A percentile compares a stretch with the other conserved stretches of the same genome.
phyloP scores from a whole-genome alignment of 2,329 filamentous ascomycete genomes.

The Cercospora sp. region DNA sequence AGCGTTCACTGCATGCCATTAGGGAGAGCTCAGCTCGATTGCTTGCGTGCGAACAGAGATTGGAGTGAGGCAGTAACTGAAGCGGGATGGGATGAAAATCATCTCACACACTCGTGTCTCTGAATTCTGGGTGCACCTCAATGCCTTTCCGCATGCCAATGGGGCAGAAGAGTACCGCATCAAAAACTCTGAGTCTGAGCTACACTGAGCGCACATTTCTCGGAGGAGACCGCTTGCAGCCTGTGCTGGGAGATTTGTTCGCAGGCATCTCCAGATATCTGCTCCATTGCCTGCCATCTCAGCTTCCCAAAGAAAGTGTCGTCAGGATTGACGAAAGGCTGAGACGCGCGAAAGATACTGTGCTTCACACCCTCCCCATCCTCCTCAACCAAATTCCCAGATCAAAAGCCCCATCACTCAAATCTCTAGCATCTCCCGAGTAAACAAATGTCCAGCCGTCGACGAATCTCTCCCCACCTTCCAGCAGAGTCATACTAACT shows the following conservation, averaged over 20 bases:
- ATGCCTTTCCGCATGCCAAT: background rate
- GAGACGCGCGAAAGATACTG: background rate
- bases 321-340: background rate
- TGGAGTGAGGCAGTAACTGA: background rate
- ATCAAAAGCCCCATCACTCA: conserved; percentile 17
- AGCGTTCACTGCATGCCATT: background rate
- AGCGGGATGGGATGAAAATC: background rate
- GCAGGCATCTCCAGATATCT: background rate
- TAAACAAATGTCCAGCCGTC: conserved; percentile 16
- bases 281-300: background rate
- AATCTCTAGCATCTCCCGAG: conserved; percentile 9
- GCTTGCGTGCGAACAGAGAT: background rate
- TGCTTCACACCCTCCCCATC: background rate
- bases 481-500: background rate
- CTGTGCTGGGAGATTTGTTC: fast-evolving
- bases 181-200: background rate
- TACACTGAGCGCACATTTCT: background rate
- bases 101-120: background rate
- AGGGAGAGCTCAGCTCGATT: background rate
- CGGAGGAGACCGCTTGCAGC: too few relatives aligned
- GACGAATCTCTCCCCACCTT: background rate
- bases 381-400: conserved; percentile 9
- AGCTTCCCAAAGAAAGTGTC: background rate
- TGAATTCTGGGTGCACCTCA: background rate
- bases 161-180: background rate